Percentiles rank a stretch among this genome's conserved stretches.
phyloP scores from a whole-genome alignment of 164 flowering plant genomes.

The Magnolia changhungtana region DNA sequence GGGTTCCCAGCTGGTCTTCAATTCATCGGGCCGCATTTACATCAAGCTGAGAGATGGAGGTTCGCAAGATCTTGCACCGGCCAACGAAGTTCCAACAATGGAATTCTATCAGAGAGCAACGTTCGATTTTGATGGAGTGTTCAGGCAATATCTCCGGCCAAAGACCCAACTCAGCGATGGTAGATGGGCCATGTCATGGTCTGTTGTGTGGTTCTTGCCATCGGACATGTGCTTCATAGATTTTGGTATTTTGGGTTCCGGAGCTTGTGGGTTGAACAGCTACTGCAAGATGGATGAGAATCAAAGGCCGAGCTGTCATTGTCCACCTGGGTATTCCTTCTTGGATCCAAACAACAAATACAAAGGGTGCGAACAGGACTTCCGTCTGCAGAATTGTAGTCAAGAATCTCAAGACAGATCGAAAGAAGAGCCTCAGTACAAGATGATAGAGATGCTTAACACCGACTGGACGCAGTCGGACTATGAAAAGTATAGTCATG shows the following conservation, averaged over 20 bases:
- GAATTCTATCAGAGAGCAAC: conserved; percentile 34
- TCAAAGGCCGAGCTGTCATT: conserved; percentile 24
- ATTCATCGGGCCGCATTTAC: conserved; percentile 28
- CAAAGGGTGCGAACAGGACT: conserved; percentile 39
- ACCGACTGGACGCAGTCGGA: conserved; percentile 4
- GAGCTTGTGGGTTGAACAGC: conserved; percentile 41
- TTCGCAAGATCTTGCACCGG: conserved; percentile 19
- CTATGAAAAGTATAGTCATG: not conserved
- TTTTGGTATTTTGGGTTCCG: not conserved
- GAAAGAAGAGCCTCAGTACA: not conserved
- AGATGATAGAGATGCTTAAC: not conserved
- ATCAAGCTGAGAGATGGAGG: conserved; percentile 11
- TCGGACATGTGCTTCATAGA: not conserved
- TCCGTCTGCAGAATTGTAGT: conserved; percentile 31
- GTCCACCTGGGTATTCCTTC: conserved; percentile 31
- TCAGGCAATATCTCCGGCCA: conserved; percentile 7
- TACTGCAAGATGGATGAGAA: conserved; percentile 25
- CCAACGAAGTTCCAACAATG: not conserved
- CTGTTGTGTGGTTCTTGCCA: not conserved
- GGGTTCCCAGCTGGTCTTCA: conserved; percentile 25
- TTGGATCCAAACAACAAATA: conserved; percentile 35
- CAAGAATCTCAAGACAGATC: not conserved
- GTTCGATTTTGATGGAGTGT: conserved; percentile 44
- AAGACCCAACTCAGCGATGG: conserved; percentile 11
- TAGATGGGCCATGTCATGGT: conserved; percentile 8